Percentiles rank a stretch among this genome's conserved stretches.
phyloP scores from a whole-genome alignment of 2,329 filamentous ascomycete species.

The Hymenoscyphus salicellus region DNA sequence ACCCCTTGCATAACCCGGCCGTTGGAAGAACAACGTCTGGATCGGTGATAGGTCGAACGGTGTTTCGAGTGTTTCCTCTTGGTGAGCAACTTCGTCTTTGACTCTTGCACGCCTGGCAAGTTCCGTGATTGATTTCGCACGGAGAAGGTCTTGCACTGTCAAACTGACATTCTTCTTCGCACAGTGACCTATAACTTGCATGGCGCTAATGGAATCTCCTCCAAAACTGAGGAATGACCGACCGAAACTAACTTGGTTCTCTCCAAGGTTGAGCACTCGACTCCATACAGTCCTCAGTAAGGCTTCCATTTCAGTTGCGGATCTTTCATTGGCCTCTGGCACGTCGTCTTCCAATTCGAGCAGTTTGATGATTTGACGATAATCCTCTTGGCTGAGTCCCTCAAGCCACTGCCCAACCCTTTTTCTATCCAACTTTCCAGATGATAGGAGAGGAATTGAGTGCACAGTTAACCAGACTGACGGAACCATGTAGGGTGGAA shows the following conservation, averaged over 20 bases:
- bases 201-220: constrained; percentile 28
- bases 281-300: constrained; percentile 14
- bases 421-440: constrained; percentile 16
- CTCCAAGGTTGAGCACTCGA: constrained; percentile 18
- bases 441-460: constrained; percentile 8
- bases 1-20: constrained; percentile 13
- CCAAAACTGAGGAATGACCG: constrained; percentile 23
- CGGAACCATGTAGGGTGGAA: constrained; percentile 23
- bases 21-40: constrained; percentile 29
- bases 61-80: constrained; percentile 11
- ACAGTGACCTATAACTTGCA: constrained; percentile 21
- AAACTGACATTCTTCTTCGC: constrained; percentile 15
- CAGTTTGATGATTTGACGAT: constrained; percentile 2
- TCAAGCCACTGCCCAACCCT: constrained; percentile 3
- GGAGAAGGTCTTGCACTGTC: constrained; percentile 24
- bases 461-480: constrained; percentile 13
- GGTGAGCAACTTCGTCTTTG: not conserved
- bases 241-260: constrained; percentile 15
- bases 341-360: not conserved
- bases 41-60: constrained; percentile 29
- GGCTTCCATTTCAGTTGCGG: constrained; percentile 14
- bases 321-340: not conserved
- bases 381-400: constrained; percentile 5
- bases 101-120: constrained; percentile 11
- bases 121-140: constrained; percentile 19